Percentiles rank a stretch among this genome's conserved stretches.
phyloP scores from a whole-genome alignment of 495 filamentous ascomycete genomes.

The Durotheca rogersii region DNA sequence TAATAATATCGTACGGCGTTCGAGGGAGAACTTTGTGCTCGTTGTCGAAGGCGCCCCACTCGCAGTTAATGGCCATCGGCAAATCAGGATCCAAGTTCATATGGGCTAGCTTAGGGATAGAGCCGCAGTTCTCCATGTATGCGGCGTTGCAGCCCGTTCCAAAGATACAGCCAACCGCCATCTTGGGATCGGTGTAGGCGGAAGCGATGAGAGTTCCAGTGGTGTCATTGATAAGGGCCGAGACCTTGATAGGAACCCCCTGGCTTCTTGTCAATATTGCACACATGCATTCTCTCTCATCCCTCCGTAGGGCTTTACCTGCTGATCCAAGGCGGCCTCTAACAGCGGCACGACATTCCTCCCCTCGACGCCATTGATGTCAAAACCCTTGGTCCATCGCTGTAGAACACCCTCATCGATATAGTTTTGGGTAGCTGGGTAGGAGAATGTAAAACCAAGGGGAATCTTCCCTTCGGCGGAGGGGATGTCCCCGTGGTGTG shows the following conservation, averaged over 20 bases:
- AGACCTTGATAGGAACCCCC: constrained; percentile 90
- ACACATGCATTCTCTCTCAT: constrained; percentile 14
- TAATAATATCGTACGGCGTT: constrained; percentile 78
- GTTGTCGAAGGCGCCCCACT: constrained; percentile 98
- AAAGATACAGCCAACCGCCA: constrained; percentile 97
- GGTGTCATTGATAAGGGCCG: constrained; percentile 95
- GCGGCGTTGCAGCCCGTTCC: constrained; percentile 98
- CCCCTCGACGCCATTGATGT: constrained; percentile 94
- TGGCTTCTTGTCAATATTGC: constrained; percentile 33
- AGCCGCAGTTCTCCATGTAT: constrained; percentile 92
- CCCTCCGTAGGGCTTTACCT: constrained; percentile 53
- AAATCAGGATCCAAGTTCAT: constrained; percentile 86
- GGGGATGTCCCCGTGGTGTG: constrained; percentile 71
- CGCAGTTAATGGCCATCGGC: constrained; percentile 98
- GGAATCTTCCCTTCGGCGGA: constrained; percentile 64
- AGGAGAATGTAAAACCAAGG: constrained; percentile 97
- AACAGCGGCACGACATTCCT: constrained; percentile 92
- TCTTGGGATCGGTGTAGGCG: constrained; percentile 84
- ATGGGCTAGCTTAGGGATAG: constrained; percentile 90
- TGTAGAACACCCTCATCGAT: constrained; percentile 95
- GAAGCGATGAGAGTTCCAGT: constrained; percentile 99
- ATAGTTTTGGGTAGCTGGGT: constrained; percentile 93
- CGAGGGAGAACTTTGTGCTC: constrained; percentile 89
- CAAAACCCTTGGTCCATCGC: constrained; percentile 98
- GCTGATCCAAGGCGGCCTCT: constrained; percentile 74